These are phyloP conservation scores for Backusella circina DNA, from an alignment of 192 early-diverging fungal genomes.

Conservation along the genomic window DNA sequence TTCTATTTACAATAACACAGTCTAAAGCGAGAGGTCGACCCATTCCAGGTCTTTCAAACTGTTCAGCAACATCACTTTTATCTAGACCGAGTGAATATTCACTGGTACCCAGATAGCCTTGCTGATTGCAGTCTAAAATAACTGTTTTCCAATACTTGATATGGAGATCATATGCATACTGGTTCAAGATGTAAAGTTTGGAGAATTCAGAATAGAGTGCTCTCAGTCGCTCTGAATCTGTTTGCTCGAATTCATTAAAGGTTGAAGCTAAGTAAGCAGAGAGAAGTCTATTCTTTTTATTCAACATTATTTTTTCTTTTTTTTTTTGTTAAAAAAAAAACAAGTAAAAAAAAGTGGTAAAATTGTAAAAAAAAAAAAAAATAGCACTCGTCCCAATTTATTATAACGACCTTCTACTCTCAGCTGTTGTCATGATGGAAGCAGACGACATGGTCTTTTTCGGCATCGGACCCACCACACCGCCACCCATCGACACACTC, in stretches of 20 bases:
- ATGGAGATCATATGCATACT: slow-evolving; percentile 40
- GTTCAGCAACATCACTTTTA: not conserved
- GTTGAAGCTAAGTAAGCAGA: slow-evolving; percentile 1
- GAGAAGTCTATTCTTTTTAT: not conserved
- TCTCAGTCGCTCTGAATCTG: slow-evolving; percentile 19
- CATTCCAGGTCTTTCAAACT: slow-evolving; percentile 4
- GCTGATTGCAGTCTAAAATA: slow-evolving; percentile 33
- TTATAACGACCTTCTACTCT: slow-evolving; percentile 21
- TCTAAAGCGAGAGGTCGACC: slow-evolving; percentile 16
- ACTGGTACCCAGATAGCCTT: slow-evolving; percentile 20
- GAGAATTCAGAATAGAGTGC: slow-evolving; percentile 44
- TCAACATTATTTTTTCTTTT: slow-evolving; percentile 8
- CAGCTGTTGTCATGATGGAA: not conserved
- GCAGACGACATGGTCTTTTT: slow-evolving; percentile 8
- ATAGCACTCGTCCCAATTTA: not conserved
- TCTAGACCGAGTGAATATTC: slow-evolving; percentile 1
- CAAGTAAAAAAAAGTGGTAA: not conserved
- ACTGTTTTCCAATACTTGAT: slow-evolving; percentile 38
- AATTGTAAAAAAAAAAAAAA: not conserved
- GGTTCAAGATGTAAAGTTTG: slow-evolving; percentile 38
- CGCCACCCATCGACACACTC: slow-evolving; percentile 33
- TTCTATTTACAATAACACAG: slow-evolving; percentile 11
- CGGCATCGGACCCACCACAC: slow-evolving; percentile 20
- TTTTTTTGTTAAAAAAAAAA: not conserved
- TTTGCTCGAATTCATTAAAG: slow-evolving; percentile 11